Conservation (phyloP, 2,329 filamentous ascomycete species). For the Nannizziopsis barbatae region DNA sequence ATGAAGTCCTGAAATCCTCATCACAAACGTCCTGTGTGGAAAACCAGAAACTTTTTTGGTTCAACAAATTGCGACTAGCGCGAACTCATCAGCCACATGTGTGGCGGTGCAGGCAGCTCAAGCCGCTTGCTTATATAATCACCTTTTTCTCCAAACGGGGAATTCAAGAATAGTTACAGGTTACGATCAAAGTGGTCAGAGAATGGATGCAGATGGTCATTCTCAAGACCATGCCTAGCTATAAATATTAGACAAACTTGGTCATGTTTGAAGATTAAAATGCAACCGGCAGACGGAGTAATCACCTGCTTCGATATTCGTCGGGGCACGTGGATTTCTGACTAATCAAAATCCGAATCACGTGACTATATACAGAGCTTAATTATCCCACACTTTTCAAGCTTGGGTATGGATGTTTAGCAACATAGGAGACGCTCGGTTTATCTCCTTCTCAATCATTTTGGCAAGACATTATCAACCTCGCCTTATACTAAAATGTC, state of each 20-base stretch:
- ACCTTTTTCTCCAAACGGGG: background rate
- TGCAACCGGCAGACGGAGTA: too few relatives aligned
- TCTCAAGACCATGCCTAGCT: too few relatives aligned
- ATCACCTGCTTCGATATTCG: too few relatives aligned
- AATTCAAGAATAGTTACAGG: too few relatives aligned
- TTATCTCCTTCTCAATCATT: background rate
- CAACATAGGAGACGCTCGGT: slow-evolving; percentile 10
- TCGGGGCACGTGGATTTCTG: background rate
- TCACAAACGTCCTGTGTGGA: background rate
- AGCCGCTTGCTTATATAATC: background rate
- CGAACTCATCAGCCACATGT: background rate
- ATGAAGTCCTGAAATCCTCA: background rate
- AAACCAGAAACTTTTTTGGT: slow-evolving; percentile 1
- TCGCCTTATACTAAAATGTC: slow-evolving; percentile 54
- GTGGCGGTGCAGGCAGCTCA: background rate
- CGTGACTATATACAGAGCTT: background rate
- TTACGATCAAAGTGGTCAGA: too few relatives aligned
- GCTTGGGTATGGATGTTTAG: slow-evolving; percentile 11
- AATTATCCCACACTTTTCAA: slow-evolving; percentile 14
- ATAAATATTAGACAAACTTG: too few relatives aligned
- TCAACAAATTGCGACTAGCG: background rate
- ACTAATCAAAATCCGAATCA: background rate
- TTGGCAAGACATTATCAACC: background rate
- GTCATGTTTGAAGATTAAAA: too few relatives aligned
- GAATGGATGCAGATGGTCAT: too few relatives aligned